phyloP scores from a whole-genome alignment of 345 rosid species.

The Linum lewisii region DNA sequence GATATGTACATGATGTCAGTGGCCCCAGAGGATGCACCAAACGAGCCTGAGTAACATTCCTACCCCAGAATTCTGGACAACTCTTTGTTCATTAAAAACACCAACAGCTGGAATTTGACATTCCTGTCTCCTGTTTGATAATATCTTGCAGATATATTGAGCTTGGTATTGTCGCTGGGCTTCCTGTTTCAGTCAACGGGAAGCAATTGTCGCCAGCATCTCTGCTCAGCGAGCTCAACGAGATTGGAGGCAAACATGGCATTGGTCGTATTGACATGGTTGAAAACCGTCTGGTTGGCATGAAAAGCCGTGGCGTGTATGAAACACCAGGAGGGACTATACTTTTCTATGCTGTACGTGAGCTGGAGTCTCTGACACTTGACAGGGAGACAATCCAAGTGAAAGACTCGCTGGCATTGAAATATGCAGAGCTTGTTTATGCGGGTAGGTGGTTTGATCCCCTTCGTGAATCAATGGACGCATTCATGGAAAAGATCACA shows the following conservation, averaged over 20 bases:
- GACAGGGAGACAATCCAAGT: slow-evolving; percentile 78
- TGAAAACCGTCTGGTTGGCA: slow-evolving; percentile 86
- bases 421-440: slow-evolving; percentile 84
- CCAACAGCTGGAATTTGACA: background rate
- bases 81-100: background rate
- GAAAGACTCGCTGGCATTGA: slow-evolving; percentile 67
- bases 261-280: slow-evolving; percentile 89
- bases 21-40: slow-evolving; percentile 86
- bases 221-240: slow-evolving; percentile 59
- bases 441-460: slow-evolving; percentile 98
- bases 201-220: slow-evolving; percentile 63
- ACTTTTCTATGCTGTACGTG: slow-evolving; percentile 61
- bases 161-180: slow-evolving; percentile 61
- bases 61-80: background rate
- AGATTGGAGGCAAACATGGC: slow-evolving; percentile 74
- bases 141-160: slow-evolving; percentile 43
- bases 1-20: slow-evolving; percentile 93
- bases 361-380: slow-evolving; percentile 76
- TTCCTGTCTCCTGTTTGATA: background rate
- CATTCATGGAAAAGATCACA: slow-evolving; percentile 76
- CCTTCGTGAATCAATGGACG: slow-evolving; percentile 67
- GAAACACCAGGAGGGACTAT: slow-evolving; percentile 98
- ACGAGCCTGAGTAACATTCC: slow-evolving; percentile 54
- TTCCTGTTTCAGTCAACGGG: slow-evolving; percentile 71
- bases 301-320: slow-evolving; percentile 94